phyloP scores from a whole-genome alignment of 2,329 filamentous ascomycete genomes.

The Amauroascus niger region DNA sequence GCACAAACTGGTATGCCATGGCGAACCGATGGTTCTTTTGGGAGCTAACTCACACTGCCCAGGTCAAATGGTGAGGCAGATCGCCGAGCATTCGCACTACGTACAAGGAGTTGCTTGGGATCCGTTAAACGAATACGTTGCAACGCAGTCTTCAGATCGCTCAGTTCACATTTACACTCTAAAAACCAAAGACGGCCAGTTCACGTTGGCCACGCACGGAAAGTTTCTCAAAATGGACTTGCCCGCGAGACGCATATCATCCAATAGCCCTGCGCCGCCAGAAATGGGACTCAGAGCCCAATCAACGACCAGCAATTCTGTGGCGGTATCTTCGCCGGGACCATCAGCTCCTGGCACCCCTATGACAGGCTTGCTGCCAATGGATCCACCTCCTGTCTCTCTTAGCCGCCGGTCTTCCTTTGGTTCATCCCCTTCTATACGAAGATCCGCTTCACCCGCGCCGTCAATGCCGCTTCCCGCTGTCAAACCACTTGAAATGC shows the following conservation, averaged over 20 bases:
- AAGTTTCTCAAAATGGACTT: conserved; percentile 88
- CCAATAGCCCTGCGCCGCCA: conserved; percentile 81
- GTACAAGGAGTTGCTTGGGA: conserved; percentile 98
- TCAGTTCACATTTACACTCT: conserved; percentile 96
- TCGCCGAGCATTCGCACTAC: conserved; percentile 95
- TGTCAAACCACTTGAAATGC: conserved; percentile 86
- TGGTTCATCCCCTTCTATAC: conserved; percentile 59
- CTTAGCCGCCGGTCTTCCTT: conserved; percentile 95
- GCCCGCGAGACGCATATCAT: conserved; percentile 81
- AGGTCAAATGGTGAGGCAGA: conserved; percentile 71
- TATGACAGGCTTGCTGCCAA: conserved; percentile 76
- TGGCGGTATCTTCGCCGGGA: conserved; percentile 63
- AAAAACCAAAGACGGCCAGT: conserved; percentile 92
- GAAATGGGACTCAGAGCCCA: conserved; percentile 48
- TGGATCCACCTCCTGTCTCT: conserved; percentile 90
- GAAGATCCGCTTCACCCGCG: conserved; percentile 83
- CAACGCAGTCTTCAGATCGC: conserved; percentile 94
- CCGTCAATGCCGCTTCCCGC: conserved; percentile 89
- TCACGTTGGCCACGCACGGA: conserved; percentile 67
- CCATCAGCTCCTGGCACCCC: conserved; percentile 91
- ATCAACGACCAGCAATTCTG: conserved; percentile 28
- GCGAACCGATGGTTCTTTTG: not conserved
- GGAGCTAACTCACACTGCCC: not conserved
- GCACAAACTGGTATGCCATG: conserved; percentile 63
- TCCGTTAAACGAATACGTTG: conserved; percentile 93